Conservation (phyloP, 257 asterid species). For the Coffea canephora region DNA sequence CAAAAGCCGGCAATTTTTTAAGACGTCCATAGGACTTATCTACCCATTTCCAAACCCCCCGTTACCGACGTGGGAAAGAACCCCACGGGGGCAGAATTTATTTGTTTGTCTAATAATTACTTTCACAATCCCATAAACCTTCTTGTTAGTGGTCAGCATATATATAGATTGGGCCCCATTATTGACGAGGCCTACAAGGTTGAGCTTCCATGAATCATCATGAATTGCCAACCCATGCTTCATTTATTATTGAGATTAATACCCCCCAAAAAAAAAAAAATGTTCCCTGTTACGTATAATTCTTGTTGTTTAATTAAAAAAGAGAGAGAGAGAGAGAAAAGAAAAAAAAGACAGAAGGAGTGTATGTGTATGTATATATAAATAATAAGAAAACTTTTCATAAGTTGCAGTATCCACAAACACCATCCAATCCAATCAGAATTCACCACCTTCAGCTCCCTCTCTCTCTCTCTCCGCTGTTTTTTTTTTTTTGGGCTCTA, state of each 20-base stretch:
- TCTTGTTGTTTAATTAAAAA: not conserved
- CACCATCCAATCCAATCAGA: conserved; percentile 78
- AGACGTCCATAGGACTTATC: too few relatives aligned
- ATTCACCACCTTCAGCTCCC: conserved; percentile 44
- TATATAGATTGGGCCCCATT: conserved; percentile 31
- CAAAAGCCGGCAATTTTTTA: too few relatives aligned
- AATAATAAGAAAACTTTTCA: conserved; percentile 34
- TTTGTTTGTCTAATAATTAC: too few relatives aligned
- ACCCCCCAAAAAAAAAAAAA: not conserved
- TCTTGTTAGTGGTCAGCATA: conserved; percentile 40
- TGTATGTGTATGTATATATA: too few relatives aligned
- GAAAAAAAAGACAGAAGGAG: not conserved
- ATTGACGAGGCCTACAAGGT: conserved; percentile 36
- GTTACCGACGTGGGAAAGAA: too few relatives aligned
- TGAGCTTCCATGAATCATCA: conserved; percentile 34
- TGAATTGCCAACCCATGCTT: conserved; percentile 45
- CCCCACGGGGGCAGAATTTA: too few relatives aligned
- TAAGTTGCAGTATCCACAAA: conserved; percentile 67
- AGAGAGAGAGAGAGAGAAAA: too few relatives aligned
- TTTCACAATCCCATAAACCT: too few relatives aligned
- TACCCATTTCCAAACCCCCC: too few relatives aligned
- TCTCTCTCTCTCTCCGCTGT: conserved; percentile 17
- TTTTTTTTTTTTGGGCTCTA: conserved; percentile 7
- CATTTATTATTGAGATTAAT: conserved; percentile 11
- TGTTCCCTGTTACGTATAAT: not conserved